Percentiles rank a stretch among this genome's conserved stretches.
phyloP scores from a whole-genome alignment of 768 basidiomycete species.

The Amanita subjunquillea region DNA sequence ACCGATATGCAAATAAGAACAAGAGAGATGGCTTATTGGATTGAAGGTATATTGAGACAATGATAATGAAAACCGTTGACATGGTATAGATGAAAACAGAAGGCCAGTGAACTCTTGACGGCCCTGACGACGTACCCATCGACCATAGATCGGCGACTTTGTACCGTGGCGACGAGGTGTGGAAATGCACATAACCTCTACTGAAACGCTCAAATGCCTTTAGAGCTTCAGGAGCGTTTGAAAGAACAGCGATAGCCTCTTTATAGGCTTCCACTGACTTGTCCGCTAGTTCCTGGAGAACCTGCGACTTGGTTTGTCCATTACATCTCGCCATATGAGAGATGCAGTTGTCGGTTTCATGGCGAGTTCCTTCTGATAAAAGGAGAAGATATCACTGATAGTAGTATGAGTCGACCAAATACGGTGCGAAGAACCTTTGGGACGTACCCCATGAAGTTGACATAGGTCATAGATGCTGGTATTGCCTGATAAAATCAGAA shows the following conservation, averaged over 20 bases:
- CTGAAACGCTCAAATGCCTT: not conserved
- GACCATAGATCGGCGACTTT: not conserved
- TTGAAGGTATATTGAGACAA: not conserved
- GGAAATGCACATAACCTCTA: not conserved
- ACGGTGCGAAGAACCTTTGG: not conserved
- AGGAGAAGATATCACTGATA: conserved; percentile 1
- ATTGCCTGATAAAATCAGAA: not conserved
- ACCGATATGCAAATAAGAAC: not conserved
- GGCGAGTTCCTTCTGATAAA: conserved; percentile 1
- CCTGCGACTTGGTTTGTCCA: not conserved
- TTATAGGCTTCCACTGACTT: not conserved
- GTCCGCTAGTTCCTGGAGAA: conserved; percentile 1
- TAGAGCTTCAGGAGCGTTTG: not conserved
- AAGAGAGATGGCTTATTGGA: not conserved
- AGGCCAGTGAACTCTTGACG: not conserved
- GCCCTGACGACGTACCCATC: not conserved
- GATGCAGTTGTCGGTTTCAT: not conserved
- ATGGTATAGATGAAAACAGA: not conserved
- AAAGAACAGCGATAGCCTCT: not conserved
- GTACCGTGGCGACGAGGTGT: not conserved
- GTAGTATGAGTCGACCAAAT: not conserved
- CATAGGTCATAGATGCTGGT: conserved; percentile 2
- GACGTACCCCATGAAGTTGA: conserved; percentile 1
- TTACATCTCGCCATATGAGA: not conserved
- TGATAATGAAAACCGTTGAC: not conserved